Base-by-base conservation (phyloP, 352 stramenopile genomes). In the Thraustochytrium striatum region DNA sequence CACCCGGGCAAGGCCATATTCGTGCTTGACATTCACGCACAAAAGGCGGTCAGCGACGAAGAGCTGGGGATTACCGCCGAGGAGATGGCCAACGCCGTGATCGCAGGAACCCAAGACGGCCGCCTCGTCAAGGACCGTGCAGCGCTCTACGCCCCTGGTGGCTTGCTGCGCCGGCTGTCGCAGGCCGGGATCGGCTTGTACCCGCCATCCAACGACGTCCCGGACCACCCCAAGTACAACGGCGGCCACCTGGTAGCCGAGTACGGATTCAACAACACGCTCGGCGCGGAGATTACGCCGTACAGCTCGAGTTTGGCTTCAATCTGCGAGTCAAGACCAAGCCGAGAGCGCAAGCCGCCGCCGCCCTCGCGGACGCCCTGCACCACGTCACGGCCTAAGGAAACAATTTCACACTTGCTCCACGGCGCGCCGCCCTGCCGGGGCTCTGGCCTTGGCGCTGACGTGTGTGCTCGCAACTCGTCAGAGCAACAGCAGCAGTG, bases 231-330 rank as follows among this genome's bases (percentile, higher is more conserved):
- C 5, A 30, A 55, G 25, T 75, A 75, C 21, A 75, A 75, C 50
- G 65, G 65, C 13, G 65, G 65, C 25, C 44, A 75, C 36, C 30
- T 30, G 13, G 65, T 75, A 9, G 65, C 65, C 32, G 65, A 75
- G 36, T 75, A 75, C 25, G 25, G 65, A 16, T 65, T 52, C 30
- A 75, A 75, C 39, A 62, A 58, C 36, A 75, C 65, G 11, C 28
- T 52, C 19, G 59, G 59, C 3, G 65, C 19, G 8, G 44, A 62
- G 36, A 43, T 75, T 5, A 75, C 32, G 65, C 30, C 25, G 8
- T 75, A 25, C 65, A 75, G 52, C 65, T 75, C 41, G 65, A 75
- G 25, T 75, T 75, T 38, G 65, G 65, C 21, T 75, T 62, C 50
- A 61, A 50, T n/a, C 3, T 75, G n/a, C 65, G 65, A 19, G 61